Base-by-base conservation (phyloP, 1,139 yeast species). In the Hyphopichia pseudoburtonii region DNA sequence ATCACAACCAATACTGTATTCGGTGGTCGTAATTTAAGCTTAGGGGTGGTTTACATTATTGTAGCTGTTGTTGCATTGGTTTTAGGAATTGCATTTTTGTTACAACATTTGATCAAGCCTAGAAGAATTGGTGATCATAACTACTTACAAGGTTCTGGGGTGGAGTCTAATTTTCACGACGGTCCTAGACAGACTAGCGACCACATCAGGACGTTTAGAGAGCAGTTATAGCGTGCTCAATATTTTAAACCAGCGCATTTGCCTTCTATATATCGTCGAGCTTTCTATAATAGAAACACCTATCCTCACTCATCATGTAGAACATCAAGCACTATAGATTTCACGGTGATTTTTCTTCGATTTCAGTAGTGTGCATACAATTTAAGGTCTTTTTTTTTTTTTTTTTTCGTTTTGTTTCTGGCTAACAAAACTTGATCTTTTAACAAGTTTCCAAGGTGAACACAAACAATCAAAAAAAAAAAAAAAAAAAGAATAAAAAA, bases 21-120 rank as follows among this genome's bases (percentile, higher is more conserved):
- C 47, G 92, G 92, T 15, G 92, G 92, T 3, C 66, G 86, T 36
- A 83, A 84, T 54, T 53, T 80, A 59, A 75, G 80, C 42, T 60
- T 84, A 42, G 92, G 90, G 2, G 68, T 82, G 14, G 76, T 84
- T 28, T 84, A 82, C 54, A 54, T 84, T 33, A 73, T 83, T 12
- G 83, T 84, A 21, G 92, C 85, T 2, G 72, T 76, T 17, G 54
- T 78, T 15, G 64, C 73, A 27, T 60, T 72, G 36, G 70, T 73
- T 3, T 62, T 75, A 47, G 80, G 73, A 0, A 47, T 76, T 4
- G 71, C 64, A 9, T 67, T 78, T 46, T 56, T 73, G 42, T 53
- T 66, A 28, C 77, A 76, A 41, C 75, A 76, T 51, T 54, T 76
- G 39, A 56, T 76, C 40, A 68, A 67, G 44, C 77, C 77, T 5